phyloP scores from a whole-genome alignment of 768 basidiomycete genomes.

The Tricholomella constricta region DNA sequence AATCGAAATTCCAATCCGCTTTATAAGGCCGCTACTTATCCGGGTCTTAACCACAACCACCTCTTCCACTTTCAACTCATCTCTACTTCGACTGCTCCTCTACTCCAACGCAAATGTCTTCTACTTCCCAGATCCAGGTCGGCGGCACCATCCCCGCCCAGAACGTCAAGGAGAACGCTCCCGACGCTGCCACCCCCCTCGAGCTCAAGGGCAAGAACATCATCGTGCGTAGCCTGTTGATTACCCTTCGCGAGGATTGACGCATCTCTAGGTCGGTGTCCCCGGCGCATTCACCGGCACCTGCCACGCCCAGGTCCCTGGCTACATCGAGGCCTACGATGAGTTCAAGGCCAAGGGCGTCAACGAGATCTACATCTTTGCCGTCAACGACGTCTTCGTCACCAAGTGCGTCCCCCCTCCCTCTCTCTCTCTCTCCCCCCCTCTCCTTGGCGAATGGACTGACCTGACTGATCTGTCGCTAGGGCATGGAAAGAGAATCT shows the following conservation, averaged over 20 bases:
- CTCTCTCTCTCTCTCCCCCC: neutral
- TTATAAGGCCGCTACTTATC: neutral
- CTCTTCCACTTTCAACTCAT: neutral
- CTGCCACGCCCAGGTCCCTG: constrained; percentile 64
- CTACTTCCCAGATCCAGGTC: constrained; percentile 40
- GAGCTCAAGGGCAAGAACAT: constrained; percentile 61
- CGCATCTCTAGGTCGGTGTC: constrained; percentile 56
- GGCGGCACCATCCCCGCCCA: constrained; percentile 52
- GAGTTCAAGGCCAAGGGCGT: constrained; percentile 79
- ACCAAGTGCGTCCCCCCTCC: constrained; percentile 43
- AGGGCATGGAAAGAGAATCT: constrained; percentile 72
- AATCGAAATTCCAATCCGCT: neutral
- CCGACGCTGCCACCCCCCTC: constrained; percentile 43
- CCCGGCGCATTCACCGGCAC: constrained; percentile 79
- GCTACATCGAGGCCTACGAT: constrained; percentile 65
- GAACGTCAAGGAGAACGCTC: constrained; percentile 60
- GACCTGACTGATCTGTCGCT: too few relatives aligned
- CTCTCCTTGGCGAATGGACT: too few relatives aligned
- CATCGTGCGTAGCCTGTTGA: constrained; percentile 45
- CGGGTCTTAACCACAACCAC: neutral
- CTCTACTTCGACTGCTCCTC: neutral
- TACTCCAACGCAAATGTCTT: constrained; percentile 1
- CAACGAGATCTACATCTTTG: constrained; percentile 67
- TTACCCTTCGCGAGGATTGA: too few relatives aligned
- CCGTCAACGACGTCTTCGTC: constrained; percentile 82